Percentiles rank a stretch among this genome's conserved stretches.
These are phyloP conservation scores for Cladosporium velox DNA, from an alignment of 2,329 filamentous ascomycete genomes.

Conservation along the genomic window DNA sequence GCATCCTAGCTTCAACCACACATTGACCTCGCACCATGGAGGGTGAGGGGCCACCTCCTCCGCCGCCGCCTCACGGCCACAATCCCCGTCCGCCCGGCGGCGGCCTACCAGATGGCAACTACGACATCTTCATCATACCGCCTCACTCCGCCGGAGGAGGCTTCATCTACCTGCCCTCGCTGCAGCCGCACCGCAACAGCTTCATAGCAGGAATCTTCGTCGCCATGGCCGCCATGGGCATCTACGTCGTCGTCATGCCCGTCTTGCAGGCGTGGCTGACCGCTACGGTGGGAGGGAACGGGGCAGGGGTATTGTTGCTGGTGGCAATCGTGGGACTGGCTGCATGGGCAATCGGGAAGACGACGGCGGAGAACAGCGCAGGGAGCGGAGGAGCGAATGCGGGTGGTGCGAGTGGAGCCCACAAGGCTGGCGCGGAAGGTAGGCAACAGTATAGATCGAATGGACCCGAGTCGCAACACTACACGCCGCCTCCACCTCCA, in stretches of 20 bases:
- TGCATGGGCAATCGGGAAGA: constrained; percentile 75
- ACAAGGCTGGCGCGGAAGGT: constrained; percentile 29
- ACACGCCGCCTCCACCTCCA: constrained; percentile 28
- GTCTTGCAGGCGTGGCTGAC: constrained; percentile 73
- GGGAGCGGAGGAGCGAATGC: constrained; percentile 28
- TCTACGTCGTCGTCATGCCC: constrained; percentile 74
- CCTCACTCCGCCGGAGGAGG: constrained; percentile 86
- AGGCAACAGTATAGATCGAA: constrained; percentile 33
- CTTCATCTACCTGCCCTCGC: constrained; percentile 90
- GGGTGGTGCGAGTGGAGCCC: constrained; percentile 27
- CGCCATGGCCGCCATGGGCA: constrained; percentile 69
- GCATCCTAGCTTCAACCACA: background rate
- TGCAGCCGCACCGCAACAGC: constrained; percentile 83
- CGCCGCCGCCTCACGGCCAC: constrained; percentile 82
- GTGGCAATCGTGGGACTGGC: constrained; percentile 72
- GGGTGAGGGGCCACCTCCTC: constrained; percentile 63
- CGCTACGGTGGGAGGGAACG: constrained; percentile 67
- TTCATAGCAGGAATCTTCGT: constrained; percentile 84
- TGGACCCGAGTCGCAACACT: constrained; percentile 28
- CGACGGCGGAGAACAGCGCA: constrained; percentile 55
- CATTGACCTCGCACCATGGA: constrained; percentile 18
- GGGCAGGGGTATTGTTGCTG: constrained; percentile 71
- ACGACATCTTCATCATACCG: constrained; percentile 96
- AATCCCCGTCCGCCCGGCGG: constrained; percentile 64
- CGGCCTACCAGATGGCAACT: constrained; percentile 85